phyloP scores from a whole-genome alignment of 768 basidiomycete species.

The Psilocybe cubensis region DNA sequence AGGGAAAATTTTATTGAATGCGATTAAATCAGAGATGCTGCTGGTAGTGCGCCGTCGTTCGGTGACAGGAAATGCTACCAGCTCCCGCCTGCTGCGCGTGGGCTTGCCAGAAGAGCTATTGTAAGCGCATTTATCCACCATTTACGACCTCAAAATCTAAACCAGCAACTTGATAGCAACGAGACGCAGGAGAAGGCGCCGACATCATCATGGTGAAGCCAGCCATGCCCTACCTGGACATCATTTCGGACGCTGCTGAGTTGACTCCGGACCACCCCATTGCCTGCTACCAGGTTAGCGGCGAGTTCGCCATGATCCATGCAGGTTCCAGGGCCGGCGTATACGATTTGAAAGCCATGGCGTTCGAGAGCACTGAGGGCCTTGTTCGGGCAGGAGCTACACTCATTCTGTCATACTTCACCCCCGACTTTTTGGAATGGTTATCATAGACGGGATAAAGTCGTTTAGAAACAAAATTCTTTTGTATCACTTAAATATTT shows the following conservation, averaged over 20 bases:
- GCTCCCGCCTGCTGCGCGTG: conserved; percentile 85
- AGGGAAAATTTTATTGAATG: neutral
- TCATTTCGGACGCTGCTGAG: conserved; percentile 85
- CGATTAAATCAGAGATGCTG: conserved; percentile 77
- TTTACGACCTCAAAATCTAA: neutral
- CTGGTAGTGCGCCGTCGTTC: conserved; percentile 92
- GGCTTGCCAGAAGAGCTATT: conserved; percentile 91
- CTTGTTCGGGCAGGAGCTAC: conserved; percentile 94
- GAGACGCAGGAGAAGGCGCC: conserved; percentile 89
- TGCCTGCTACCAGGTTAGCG: conserved; percentile 98
- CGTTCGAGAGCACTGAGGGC: conserved; percentile 89
- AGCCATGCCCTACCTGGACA: conserved; percentile 93
- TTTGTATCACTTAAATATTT: neutral
- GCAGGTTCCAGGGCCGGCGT: conserved; percentile 93
- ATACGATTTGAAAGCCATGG: conserved; percentile 92
- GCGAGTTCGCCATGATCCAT: conserved; percentile 96
- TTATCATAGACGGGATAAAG: conserved; percentile 32
- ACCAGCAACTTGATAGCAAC: conserved; percentile 55
- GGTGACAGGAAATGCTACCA: conserved; percentile 99
- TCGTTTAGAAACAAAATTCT: neutral
- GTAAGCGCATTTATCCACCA: conserved; percentile 52
- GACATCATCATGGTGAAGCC: conserved; percentile 99
- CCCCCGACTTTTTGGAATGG: conserved; percentile 95
- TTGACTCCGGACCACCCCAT: conserved; percentile 87
- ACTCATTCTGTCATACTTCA: conserved; percentile 93